A percentile compares a stretch with the other conserved stretches of the same genome.
These are phyloP conservation scores for Talinum fruticosum DNA, from an alignment of 148 eudicot genomes.

Conservation along the genomic window DNA sequence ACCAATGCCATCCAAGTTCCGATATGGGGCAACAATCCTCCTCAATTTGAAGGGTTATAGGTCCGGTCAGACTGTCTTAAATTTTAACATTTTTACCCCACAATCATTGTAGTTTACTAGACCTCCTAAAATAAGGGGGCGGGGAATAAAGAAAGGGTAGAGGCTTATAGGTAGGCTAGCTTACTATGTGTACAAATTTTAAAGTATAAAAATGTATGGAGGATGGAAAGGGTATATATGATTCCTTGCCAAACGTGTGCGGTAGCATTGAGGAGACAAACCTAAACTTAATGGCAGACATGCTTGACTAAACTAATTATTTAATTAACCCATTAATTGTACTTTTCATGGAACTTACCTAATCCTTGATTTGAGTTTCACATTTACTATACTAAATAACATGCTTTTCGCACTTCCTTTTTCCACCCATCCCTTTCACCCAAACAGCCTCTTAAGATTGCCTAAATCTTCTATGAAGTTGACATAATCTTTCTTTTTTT, in stretches of 20 bases:
- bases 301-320: neutral
- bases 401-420: neutral
- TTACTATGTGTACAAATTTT: neutral
- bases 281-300: neutral
- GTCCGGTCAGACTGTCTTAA: too few species aligned
- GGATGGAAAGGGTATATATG: neutral
- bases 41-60: too few species aligned
- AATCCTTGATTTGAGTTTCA: slow-evolving; percentile 4
- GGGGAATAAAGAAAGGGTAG: too few species aligned
- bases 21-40: too few species aligned
- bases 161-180: neutral
- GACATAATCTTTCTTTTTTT: neutral
- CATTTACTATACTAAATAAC: neutral
- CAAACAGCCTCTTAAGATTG: slow-evolving; percentile 1
- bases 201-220: neutral
- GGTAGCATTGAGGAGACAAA: slow-evolving; percentile 1
- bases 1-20: too few species aligned
- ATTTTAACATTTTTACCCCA: too few species aligned
- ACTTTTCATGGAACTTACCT: neutral
- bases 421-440: neutral
- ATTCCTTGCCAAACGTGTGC: neutral
- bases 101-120: too few species aligned
- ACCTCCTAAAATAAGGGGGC: too few species aligned
- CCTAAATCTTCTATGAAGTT: slow-evolving; percentile 1
- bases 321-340: neutral